Evolutionary conservation across 768 basidiomycete species (phyloP).

Genomic region (Flagelloscypha sp.): DNA sequence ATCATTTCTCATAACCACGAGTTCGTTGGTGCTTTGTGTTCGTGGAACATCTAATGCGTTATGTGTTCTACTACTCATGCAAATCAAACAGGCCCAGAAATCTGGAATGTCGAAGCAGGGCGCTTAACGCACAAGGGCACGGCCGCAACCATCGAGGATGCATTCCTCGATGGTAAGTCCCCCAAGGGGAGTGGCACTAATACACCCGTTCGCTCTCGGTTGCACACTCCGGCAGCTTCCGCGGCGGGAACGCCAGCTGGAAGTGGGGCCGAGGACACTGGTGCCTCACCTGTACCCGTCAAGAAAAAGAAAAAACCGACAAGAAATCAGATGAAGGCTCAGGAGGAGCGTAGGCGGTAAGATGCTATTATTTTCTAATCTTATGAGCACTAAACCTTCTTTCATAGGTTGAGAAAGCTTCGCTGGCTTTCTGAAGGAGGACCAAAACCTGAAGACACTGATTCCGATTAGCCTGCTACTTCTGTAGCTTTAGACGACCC

Average conservation of each 20-base stretch:
- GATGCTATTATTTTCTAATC: too few relatives aligned
- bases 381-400: too few relatives aligned
- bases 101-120: constrained; percentile 89
- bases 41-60: constrained; percentile 22
- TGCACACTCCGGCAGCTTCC: constrained; percentile 65
- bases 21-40: constrained; percentile 77
- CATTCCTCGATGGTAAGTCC: constrained; percentile 62
- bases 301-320: constrained; percentile 89
- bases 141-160: constrained; percentile 75
- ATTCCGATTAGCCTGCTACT: constrained; percentile 37
- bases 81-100: constrained; percentile 67
- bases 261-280: constrained; percentile 66
- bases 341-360: constrained; percentile 81
- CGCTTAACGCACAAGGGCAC: constrained; percentile 86
- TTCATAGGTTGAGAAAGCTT: constrained; percentile 68
- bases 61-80: constrained; percentile 10
- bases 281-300: constrained; percentile 27
- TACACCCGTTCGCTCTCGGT: constrained; percentile 63
- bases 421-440: constrained; percentile 81
- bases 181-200: constrained; percentile 63
- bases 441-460: constrained; percentile 75
- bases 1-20: constrained; percentile 96
- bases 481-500: too few relatives aligned
- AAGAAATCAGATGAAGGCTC: constrained; percentile 83
- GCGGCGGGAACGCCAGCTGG: constrained; percentile 65